phyloP scores from a whole-genome alignment of 768 basidiomycete species.

The Suillus ampliporus region DNA sequence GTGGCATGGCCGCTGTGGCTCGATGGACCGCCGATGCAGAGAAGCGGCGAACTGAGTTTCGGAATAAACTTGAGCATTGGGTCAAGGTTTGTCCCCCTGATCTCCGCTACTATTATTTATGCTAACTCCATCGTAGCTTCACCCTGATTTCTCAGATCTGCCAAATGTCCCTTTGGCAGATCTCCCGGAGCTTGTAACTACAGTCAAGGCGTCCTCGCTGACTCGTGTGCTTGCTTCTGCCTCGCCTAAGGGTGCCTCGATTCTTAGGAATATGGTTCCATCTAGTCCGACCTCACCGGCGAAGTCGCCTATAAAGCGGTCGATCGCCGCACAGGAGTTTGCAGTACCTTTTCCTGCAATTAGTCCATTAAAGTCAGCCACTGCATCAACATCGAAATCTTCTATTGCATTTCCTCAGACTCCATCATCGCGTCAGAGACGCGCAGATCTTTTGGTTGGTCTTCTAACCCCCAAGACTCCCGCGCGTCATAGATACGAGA shows the following conservation, averaged over 20 bases:
- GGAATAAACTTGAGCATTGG: conserved; percentile 69
- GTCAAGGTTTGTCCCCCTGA: conserved; percentile 48
- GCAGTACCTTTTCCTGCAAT: conserved; percentile 50
- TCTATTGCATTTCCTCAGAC: conserved; percentile 66
- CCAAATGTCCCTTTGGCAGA: conserved; percentile 70
- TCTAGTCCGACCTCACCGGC: conserved; percentile 43
- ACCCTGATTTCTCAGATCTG: conserved; percentile 46
- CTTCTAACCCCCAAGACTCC: conserved; percentile 45
- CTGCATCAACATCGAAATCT: conserved; percentile 52
- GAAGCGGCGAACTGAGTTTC: conserved; percentile 61
- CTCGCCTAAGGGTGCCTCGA: conserved; percentile 63
- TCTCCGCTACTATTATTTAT: conserved; percentile 1
- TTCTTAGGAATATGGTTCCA: conserved; percentile 37
- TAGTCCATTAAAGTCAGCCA: conserved; percentile 38
- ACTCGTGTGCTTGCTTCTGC: conserved; percentile 74
- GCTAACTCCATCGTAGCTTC: conserved; percentile 49
- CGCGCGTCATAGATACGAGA: conserved; percentile 52
- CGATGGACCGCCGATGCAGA: conserved; percentile 82
- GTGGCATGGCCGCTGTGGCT: conserved; percentile 89
- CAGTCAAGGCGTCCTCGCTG: conserved; percentile 65
- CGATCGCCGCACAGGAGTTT: conserved; percentile 18
- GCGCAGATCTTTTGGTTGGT: conserved; percentile 38
- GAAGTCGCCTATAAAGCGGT: conserved; percentile 38
- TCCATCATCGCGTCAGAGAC: conserved; percentile 56
- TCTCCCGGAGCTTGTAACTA: conserved; percentile 61